These are phyloP conservation scores for Dioscorea alata DNA, from an alignment of 106 monocot species.

Conservation along the genomic window DNA sequence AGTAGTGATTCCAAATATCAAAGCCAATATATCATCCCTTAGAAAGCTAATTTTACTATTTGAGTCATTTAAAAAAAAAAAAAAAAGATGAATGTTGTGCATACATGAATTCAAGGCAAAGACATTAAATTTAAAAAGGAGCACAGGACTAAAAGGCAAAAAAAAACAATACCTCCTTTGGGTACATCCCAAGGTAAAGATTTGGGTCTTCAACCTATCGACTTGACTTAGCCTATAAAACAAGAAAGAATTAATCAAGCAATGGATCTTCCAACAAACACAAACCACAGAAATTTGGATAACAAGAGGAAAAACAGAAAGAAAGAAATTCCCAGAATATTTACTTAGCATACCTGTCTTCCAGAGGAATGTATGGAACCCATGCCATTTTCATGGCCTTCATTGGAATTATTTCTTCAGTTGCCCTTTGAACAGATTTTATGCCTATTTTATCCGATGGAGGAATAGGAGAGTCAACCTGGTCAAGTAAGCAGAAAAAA, in stretches of 20 bases:
- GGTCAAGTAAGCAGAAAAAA: background rate
- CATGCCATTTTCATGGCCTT: constrained; percentile 97
- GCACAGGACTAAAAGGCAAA: background rate
- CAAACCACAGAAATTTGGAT: background rate
- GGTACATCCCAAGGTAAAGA: constrained; percentile 81
- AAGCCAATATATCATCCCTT: too few relatives aligned
- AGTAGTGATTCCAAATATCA: too few relatives aligned
- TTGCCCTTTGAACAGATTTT: constrained; percentile 84
- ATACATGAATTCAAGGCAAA: too few relatives aligned
- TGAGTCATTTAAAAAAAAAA: too few relatives aligned
- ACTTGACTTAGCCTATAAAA: constrained; percentile 60
- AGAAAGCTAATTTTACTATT: too few relatives aligned
- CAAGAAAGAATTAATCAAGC: background rate
- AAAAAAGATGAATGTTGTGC: too few relatives aligned
- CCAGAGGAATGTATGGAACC: constrained; percentile 93
- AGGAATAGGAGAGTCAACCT: constrained; percentile 91
- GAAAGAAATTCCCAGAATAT: background rate
- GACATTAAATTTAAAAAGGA: too few relatives aligned
- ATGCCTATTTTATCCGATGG: constrained; percentile 95
- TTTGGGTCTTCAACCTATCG: constrained; percentile 71
- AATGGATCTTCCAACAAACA: background rate
- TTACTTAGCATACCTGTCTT: constrained; percentile 37
- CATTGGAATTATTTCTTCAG: constrained; percentile 97
- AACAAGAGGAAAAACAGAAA: background rate
- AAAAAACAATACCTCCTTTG: constrained; percentile 67